phyloP scores from a whole-genome alignment of 345 rosid species.

The Firmiana major region DNA sequence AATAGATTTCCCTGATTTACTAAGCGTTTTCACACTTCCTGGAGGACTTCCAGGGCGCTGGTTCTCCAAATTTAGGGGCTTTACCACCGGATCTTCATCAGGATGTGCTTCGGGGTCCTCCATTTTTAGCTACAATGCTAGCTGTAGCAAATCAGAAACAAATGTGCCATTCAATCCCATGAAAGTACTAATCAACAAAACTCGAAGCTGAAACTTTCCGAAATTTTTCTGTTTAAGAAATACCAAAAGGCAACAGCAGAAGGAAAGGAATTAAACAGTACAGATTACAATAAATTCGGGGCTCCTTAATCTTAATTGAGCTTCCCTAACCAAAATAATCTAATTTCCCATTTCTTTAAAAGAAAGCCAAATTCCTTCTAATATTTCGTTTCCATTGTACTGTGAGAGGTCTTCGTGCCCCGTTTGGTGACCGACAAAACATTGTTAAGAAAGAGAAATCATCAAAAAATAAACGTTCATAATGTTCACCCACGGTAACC shows the following conservation, averaged over 20 bases:
- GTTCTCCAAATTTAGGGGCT: constrained; percentile 30
- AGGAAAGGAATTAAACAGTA: background rate
- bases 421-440: constrained; percentile 15
- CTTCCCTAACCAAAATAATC: background rate
- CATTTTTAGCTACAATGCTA: constrained; percentile 39
- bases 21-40: constrained; percentile 36
- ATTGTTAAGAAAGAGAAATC: background rate
- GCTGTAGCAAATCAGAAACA: constrained; percentile 16
- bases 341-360: background rate
- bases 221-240: background rate
- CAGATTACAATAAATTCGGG: background rate
- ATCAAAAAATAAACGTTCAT: constrained; percentile 3
- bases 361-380: background rate
- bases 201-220: background rate
- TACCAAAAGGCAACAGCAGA: background rate
- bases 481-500: constrained; percentile 5
- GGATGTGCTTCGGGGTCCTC: constrained; percentile 47
- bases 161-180: constrained; percentile 25
- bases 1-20: constrained; percentile 32
- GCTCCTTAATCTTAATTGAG: background rate
- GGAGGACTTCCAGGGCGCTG: constrained; percentile 32
- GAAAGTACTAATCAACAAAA: constrained; percentile 18
- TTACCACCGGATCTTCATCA: constrained; percentile 33
- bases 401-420: background rate
- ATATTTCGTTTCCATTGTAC: background rate